Evolutionary conservation across 2,329 filamentous ascomycete genomes (phyloP), one percentile per base, ranked within the genome.

Genomic region (Fusarium sp.): DNA sequence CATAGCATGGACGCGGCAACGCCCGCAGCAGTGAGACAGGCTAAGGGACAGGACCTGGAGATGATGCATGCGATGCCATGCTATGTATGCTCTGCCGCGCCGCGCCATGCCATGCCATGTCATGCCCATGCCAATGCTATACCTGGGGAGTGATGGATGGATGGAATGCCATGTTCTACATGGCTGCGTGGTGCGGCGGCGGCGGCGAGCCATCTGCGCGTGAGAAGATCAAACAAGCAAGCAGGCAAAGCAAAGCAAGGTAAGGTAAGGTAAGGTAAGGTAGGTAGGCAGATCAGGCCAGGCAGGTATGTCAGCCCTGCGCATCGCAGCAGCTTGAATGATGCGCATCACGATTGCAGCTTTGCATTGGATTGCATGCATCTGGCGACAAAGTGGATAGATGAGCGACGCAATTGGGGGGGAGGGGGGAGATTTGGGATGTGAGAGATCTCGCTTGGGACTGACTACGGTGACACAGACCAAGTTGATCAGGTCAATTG

Each of bases 341-440:
- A 75, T 78, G 76, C 76, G 69, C 63, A 76, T 68, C 71, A 75
- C 71, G 71, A 75, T 71, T 76, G 73, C 69, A 74, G 70, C 66
- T 56, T 65, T 66, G 63, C 74, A 74, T 71, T 66, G 63, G 73
- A 74, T 71, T 66, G 63, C 74, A 74, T 71, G 68, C 69, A 70
- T 65, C 60, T 65, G 40, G 31, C 42, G 52, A 66, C 38, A 63
- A 50, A 72, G 70, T 67, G 67, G 68, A 65, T 62, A 42, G 47
- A 60, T 33, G 60, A 59, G 70, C 67, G 36, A n/a, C 13, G 57
- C 57, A 42, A 42, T 42, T 50, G 45, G 14, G 25, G 45, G 45
- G 7, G 22, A 25, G 42, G 40, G 7, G 13, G 20, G 60, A 64
- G 50, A 65, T 56, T 58, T 33, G 27, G 20, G 20, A 31, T 50